Evolutionary conservation across 2,329 filamentous ascomycete species (phyloP).

Genomic region (Fusarium sterilihyphosum): DNA sequence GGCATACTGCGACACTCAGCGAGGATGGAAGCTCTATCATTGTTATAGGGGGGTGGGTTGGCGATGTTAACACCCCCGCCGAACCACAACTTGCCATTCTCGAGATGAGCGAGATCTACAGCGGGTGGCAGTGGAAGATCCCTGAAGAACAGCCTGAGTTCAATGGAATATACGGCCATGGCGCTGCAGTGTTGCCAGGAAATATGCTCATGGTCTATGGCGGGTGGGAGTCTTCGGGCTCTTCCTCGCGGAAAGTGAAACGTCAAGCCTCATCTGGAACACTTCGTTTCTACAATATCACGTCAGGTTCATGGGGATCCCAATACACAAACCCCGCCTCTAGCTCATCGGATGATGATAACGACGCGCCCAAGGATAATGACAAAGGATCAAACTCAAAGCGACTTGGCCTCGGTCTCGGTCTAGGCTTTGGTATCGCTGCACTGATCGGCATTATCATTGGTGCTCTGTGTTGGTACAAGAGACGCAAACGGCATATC

Average conservation of each 20-base stretch:
- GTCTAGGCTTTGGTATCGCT: constrained; percentile 69
- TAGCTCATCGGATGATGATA: constrained; percentile 9
- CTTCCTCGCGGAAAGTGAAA: constrained; percentile 47
- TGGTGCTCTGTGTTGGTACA: constrained; percentile 62
- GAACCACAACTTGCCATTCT: constrained; percentile 84
- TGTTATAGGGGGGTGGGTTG: constrained; percentile 92
- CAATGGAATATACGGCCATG: constrained; percentile 69
- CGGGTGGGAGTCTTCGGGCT: constrained; percentile 65
- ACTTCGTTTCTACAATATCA: constrained; percentile 66
- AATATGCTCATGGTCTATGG: constrained; percentile 76
- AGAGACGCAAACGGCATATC: constrained; percentile 49
- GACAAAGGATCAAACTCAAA: constrained; percentile 35
- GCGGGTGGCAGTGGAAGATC: constrained; percentile 77
- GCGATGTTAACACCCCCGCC: constrained; percentile 78
- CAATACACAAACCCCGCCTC: constrained; percentile 59
- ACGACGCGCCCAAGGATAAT: constrained; percentile 38
- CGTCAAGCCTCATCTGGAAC: constrained; percentile 45
- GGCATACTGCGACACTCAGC: constrained; percentile 85
- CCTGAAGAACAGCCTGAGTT: constrained; percentile 61
- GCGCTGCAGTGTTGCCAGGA: constrained; percentile 69
- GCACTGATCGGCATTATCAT: constrained; percentile 58
- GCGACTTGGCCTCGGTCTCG: constrained; percentile 51
- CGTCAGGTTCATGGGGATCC: constrained; percentile 62
- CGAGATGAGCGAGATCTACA: constrained; percentile 78
- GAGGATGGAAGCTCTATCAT: constrained; percentile 82